Conservation (phyloP, 306 rosid genomes). For the Vigna reflexopilosa region DNA sequence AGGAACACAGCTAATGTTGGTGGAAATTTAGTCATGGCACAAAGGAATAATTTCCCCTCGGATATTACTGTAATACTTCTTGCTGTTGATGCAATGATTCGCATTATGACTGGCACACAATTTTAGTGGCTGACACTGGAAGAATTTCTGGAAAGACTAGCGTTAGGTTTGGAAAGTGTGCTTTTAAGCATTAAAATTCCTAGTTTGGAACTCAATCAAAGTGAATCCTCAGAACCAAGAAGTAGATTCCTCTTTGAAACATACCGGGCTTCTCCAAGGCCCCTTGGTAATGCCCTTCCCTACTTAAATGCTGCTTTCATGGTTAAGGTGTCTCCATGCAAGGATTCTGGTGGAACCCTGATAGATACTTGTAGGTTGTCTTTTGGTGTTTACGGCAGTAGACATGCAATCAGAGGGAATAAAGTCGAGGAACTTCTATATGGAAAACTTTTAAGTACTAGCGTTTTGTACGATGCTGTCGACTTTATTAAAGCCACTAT, state of each 20-base stretch:
- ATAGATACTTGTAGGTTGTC: conserved; percentile 68
- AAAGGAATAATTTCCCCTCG: conserved; percentile 76
- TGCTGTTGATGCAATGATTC: conserved; percentile 66
- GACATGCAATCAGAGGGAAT: conserved; percentile 84
- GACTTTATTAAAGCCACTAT: conserved; percentile 56
- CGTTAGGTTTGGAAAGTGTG: conserved; percentile 59
- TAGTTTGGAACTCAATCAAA: conserved; percentile 49
- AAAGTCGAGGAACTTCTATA: conserved; percentile 65
- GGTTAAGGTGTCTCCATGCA: conserved; percentile 62
- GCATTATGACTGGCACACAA: conserved; percentile 59
- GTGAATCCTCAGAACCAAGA: conserved; percentile 47
- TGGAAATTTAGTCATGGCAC: conserved; percentile 90
- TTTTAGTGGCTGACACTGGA: conserved; percentile 65
- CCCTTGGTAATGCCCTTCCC: conserved; percentile 85
- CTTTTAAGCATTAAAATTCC: conserved; percentile 75
- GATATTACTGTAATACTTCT: conserved; percentile 78
- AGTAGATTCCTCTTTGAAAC: conserved; percentile 68
- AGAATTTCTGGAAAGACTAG: conserved; percentile 71
- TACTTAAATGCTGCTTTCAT: conserved; percentile 84
- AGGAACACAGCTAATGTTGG: conserved; percentile 80
- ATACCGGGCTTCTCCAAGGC: conserved; percentile 82
- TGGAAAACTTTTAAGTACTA: conserved; percentile 63
- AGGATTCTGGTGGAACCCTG: conserved; percentile 53
- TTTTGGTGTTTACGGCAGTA: conserved; percentile 76
- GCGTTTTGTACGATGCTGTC: conserved; percentile 65